These are phyloP conservation scores for Colletotrichum destructivum DNA, from an alignment of 2,329 filamentous ascomycete genomes.

Conservation along the genomic window DNA sequence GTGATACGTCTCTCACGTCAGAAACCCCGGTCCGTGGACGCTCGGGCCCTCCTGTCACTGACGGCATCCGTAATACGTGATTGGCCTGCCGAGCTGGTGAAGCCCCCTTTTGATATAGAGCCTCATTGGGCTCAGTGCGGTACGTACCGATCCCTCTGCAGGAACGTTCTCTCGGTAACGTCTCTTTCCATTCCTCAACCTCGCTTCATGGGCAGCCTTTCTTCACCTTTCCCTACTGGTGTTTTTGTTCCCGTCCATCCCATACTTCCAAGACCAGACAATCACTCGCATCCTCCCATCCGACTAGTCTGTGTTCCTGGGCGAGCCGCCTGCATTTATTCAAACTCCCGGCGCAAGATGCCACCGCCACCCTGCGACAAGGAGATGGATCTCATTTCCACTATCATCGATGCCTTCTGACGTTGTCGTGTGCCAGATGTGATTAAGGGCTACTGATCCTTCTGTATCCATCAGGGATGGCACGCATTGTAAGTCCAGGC, in stretches of 20 bases:
- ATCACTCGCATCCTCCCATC: slow-evolving; percentile 23
- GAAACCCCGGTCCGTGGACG: slow-evolving; percentile 36
- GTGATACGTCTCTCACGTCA: slow-evolving; percentile 43
- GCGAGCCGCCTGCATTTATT: slow-evolving; percentile 24
- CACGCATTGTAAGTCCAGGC: slow-evolving; percentile 17
- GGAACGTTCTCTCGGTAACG: slow-evolving; percentile 41
- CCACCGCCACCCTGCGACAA: slow-evolving; percentile 17
- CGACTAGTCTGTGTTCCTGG: slow-evolving; percentile 2
- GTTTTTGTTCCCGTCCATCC: slow-evolving; percentile 33
- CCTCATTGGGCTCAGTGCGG: background rate
- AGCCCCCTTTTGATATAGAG: background rate
- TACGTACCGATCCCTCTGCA: slow-evolving; percentile 27
- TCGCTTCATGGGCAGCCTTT: slow-evolving; percentile 23
- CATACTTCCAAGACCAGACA: slow-evolving; percentile 32
- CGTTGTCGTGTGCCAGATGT: slow-evolving; percentile 19
- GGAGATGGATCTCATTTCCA: slow-evolving; percentile 35
- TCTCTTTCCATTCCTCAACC: slow-evolving; percentile 31
- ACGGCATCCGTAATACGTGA: background rate
- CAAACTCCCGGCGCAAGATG: slow-evolving; percentile 19
- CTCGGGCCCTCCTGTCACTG: slow-evolving; percentile 35
- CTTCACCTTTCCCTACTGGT: slow-evolving; percentile 10
- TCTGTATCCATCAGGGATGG: slow-evolving; percentile 13
- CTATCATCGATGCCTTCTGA: slow-evolving; percentile 23
- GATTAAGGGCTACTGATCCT: slow-evolving; percentile 15
- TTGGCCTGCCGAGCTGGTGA: slow-evolving; percentile 11